phyloP scores from a whole-genome alignment of 495 filamentous ascomycete genomes.

The Hypoxylon crocopeplum region DNA sequence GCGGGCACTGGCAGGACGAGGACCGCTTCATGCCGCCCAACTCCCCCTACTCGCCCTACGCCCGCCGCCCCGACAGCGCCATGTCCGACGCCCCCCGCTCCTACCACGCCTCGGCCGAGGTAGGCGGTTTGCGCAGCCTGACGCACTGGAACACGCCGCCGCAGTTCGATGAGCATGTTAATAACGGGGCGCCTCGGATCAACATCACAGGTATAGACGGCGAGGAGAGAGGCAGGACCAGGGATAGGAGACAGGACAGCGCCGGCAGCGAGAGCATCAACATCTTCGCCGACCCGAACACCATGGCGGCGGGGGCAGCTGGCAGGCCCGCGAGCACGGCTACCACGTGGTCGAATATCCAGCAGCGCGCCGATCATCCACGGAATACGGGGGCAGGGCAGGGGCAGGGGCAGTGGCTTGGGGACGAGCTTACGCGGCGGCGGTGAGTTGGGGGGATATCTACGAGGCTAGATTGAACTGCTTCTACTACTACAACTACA shows the following conservation, averaged over 20 bases:
- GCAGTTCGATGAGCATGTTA: background rate
- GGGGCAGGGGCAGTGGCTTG: background rate
- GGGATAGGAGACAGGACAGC: conserved; percentile 58
- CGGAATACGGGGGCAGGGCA: background rate
- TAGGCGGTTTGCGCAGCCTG: conserved; percentile 35
- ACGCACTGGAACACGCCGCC: conserved; percentile 18
- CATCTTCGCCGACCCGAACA: conserved; percentile 69
- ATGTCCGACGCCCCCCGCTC: conserved; percentile 33
- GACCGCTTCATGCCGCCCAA: conserved; percentile 36
- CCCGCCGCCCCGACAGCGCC: conserved; percentile 29
- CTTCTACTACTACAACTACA: no score
- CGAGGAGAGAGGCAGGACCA: background rate
- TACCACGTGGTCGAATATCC: conserved; percentile 41
- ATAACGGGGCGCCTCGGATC: background rate
- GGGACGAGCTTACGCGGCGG: background rate
- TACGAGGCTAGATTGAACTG: no score
- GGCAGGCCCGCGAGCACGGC: conserved; percentile 19
- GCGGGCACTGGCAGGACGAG: background rate
- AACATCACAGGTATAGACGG: conserved; percentile 1
- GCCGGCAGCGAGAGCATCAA: conserved; percentile 67
- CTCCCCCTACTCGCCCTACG: conserved; percentile 19
- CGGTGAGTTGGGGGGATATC: background rate
- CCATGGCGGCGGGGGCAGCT: conserved; percentile 17
- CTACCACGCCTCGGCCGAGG: conserved; percentile 38
- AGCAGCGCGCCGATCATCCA: conserved; percentile 37